Evolutionary conservation across 202 grass and related monocot genomes (phyloP), one percentile per base, ranked within the genome.

Genomic region (Dendrocalamus latiflorus): DNA sequence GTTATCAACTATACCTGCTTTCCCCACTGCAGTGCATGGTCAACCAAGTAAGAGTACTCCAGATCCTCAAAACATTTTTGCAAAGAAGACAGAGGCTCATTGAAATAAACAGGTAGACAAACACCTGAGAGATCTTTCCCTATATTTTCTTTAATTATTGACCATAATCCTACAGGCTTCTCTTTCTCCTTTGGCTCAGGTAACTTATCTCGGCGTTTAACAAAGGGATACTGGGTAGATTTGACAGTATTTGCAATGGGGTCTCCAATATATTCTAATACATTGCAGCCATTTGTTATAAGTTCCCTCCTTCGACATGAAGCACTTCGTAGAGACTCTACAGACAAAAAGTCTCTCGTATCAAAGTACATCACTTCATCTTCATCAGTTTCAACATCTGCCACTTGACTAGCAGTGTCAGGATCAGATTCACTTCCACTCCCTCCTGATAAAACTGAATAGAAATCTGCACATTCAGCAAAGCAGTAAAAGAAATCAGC

Each of bases 101-200:
- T 98, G 80, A 98, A 98, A 82, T 98, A 95, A 93, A 98, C 95
- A 72, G 95, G 95, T 68, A 98, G 87, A 51, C 95, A 98, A 47
- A 98, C 95, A 80, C 95, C 92, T 2, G 95, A 95, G 43, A 98
- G 87, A 83, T 98, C 95, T 77, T 98, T 98, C 57, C 95, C 95
- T 38, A 98, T 95, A 82, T 98, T 98, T 84, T 98, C 95, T 91
- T 91, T 98, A 64, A 98, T 98, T 89, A 98, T 98, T 74, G 95
- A 98, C 95, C 95, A 97, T 62, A 98, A 88, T 53, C 95, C 95
- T 89, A 98, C 69, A 54, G 92, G 95, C 49, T 91, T 98, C 73
- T 98, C 95, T 82, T 93, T 98, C 78, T 98, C 95, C 79, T 93
- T 94, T 4, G 95, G 95, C 20, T 98, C 92, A 5, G 95, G 95